Percentiles rank a stretch among this genome's conserved stretches.
Evolutionary conservation across 768 basidiomycete species (phyloP).

Genomic region (Pleurotus sapidus): DNA sequence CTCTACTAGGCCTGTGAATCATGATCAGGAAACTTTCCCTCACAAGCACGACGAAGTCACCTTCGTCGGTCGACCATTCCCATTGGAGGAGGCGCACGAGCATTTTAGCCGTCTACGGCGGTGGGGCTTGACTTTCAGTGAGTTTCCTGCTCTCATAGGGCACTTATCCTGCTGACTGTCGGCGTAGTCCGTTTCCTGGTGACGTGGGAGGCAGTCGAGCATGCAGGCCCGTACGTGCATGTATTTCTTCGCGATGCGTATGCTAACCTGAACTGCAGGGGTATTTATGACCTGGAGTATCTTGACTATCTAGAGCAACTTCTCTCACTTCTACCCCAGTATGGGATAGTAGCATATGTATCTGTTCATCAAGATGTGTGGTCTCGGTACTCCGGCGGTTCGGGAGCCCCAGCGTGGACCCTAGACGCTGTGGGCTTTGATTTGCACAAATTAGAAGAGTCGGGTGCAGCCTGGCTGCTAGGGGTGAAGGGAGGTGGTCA

Average conservation of each 20-base stretch:
- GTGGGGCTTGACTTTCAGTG: slow-evolving; percentile 89
- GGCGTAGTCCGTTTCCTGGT: slow-evolving; percentile 81
- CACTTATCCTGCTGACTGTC: neutral
- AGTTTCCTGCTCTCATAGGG: slow-evolving; percentile 21
- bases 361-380: slow-evolving; percentile 94
- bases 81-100: slow-evolving; percentile 82
- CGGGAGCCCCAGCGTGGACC: slow-evolving; percentile 97
- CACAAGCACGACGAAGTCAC: slow-evolving; percentile 61
- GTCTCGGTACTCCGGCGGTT: slow-evolving; percentile 93
- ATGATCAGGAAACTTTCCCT: slow-evolving; percentile 68
- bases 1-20: slow-evolving; percentile 56
- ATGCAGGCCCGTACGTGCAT: slow-evolving; percentile 78
- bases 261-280: slow-evolving; percentile 41
- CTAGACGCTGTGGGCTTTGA: slow-evolving; percentile 85
- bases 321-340: slow-evolving; percentile 66
- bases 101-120: slow-evolving; percentile 77
- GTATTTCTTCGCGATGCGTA: neutral
- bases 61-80: slow-evolving; percentile 91
- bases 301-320: slow-evolving; percentile 73
- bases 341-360: slow-evolving; percentile 72
- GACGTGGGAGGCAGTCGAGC: slow-evolving; percentile 97
- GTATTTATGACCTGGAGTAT: slow-evolving; percentile 82
- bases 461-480: slow-evolving; percentile 83
- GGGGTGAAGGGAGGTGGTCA: slow-evolving; percentile 79
- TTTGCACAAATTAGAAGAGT: slow-evolving; percentile 71